Evolutionary conservation across 768 basidiomycete species (phyloP).

Genomic region (Krasilnikovozyma curviuscula): DNA sequence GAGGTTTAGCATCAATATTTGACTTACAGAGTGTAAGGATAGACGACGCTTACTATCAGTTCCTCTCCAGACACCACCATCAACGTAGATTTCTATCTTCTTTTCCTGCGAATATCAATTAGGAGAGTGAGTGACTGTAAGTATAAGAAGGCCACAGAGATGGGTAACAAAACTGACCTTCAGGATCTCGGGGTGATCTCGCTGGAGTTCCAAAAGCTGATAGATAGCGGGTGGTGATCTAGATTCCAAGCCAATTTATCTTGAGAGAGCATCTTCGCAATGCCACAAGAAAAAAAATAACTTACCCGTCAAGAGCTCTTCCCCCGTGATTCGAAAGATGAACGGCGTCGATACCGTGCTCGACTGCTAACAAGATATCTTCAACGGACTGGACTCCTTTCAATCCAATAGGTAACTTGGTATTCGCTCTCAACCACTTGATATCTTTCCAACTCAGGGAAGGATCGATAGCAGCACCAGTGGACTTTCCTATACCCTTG

Average conservation of each 20-base stretch:
- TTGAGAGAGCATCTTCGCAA: background rate
- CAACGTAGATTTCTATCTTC: slow-evolving; percentile 27
- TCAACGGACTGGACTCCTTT: slow-evolving; percentile 35
- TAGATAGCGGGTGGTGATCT: slow-evolving; percentile 27
- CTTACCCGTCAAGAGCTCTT: slow-evolving; percentile 29
- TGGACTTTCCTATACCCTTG: slow-evolving; percentile 24
- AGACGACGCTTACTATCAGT: slow-evolving; percentile 49
- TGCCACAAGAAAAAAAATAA: background rate
- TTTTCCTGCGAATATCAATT: background rate
- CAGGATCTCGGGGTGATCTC: slow-evolving; percentile 56
- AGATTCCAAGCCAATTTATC: slow-evolving; percentile 11
- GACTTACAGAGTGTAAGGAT: too few species aligned
- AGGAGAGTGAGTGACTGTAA: background rate
- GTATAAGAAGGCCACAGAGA: too few species aligned
- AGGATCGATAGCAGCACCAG: slow-evolving; percentile 26
- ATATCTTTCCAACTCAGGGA: slow-evolving; percentile 28
- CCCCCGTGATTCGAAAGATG: slow-evolving; percentile 84
- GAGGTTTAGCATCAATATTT: background rate
- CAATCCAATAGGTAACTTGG: slow-evolving; percentile 30
- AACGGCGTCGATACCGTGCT: slow-evolving; percentile 71
- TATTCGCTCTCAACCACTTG: slow-evolving; percentile 35
- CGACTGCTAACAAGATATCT: slow-evolving; percentile 19
- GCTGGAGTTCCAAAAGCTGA: slow-evolving; percentile 51
- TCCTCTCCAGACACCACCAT: slow-evolving; percentile 62
- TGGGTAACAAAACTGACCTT: slow-evolving; percentile 28